phyloP scores from a whole-genome alignment of 257 asterid species.

The Przewalskia tangutica region DNA sequence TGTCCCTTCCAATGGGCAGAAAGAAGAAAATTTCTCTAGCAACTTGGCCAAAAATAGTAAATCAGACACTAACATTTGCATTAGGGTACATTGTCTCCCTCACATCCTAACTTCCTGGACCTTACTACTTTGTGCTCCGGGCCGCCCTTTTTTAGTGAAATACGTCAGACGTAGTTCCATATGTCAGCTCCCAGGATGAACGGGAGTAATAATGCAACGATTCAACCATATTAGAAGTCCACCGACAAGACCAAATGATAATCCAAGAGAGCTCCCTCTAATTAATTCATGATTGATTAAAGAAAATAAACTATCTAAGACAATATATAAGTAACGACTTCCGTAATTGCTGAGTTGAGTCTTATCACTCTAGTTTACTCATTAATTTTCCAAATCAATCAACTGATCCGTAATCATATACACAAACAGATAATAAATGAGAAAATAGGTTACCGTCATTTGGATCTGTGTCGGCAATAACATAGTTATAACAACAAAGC shows the following conservation, averaged over 20 bases:
- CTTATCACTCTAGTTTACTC: not conserved
- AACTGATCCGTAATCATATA: not conserved
- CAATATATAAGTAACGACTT: too few relatives aligned
- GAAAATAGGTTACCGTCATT: constrained; percentile 21
- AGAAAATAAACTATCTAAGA: not conserved
- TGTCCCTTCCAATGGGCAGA: not conserved
- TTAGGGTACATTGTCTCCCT: too few relatives aligned
- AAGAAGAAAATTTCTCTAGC: not conserved
- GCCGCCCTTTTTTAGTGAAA: not conserved
- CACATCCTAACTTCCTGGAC: too few relatives aligned
- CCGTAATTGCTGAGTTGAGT: not conserved
- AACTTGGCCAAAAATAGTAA: not conserved
- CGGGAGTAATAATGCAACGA: not conserved
- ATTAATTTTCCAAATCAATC: not conserved
- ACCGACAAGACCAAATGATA: not conserved
- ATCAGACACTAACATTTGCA: too few relatives aligned
- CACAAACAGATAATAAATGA: not conserved
- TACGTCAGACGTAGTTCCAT: not conserved
- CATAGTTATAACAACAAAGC: not conserved
- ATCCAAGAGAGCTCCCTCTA: not conserved
- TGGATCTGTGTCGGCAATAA: constrained; percentile 39
- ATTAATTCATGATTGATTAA: not conserved
- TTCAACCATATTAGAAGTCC: not conserved
- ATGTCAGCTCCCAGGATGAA: not conserved
- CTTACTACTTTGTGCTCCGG: too few relatives aligned